phyloP scores from a whole-genome alignment of 257 asterid genomes.

The Sherardia arvensis region DNA sequence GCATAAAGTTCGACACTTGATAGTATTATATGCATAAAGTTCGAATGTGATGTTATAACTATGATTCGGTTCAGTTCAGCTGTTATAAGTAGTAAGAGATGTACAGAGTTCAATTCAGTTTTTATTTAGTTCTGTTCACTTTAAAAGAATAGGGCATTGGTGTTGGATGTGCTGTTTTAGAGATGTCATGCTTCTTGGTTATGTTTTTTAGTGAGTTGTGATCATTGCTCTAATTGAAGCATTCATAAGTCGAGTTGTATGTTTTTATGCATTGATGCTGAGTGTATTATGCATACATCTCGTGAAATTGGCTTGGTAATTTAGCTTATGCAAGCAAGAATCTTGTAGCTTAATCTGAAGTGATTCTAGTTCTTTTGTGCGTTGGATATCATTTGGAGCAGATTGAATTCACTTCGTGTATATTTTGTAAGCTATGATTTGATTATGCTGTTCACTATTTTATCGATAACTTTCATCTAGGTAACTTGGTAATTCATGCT shows the following conservation, averaged over 20 bases:
- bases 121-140: background rate
- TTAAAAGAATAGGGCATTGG: background rate
- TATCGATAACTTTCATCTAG: constrained; percentile 20
- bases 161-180: background rate
- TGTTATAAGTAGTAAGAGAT: background rate
- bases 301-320: background rate
- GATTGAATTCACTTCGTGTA: background rate
- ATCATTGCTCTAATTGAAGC: background rate
- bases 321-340: background rate
- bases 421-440: background rate
- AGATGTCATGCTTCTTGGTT: background rate
- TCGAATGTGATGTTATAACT: too few relatives aligned
- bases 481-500: constrained; percentile 71
- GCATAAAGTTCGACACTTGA: background rate
- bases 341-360: background rate
- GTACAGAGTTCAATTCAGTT: background rate
- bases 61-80: background rate
- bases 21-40: background rate
- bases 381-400: background rate
- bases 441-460: background rate
- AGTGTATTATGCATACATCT: background rate
- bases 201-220: background rate
- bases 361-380: background rate
- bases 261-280: background rate
- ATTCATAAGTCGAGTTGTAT: background rate